A percentile compares a stretch with the other conserved stretches of the same genome.
Evolutionary conservation across 1,139 yeast genomes (phyloP).

Genomic region (Suhomyces bribrorum): DNA sequence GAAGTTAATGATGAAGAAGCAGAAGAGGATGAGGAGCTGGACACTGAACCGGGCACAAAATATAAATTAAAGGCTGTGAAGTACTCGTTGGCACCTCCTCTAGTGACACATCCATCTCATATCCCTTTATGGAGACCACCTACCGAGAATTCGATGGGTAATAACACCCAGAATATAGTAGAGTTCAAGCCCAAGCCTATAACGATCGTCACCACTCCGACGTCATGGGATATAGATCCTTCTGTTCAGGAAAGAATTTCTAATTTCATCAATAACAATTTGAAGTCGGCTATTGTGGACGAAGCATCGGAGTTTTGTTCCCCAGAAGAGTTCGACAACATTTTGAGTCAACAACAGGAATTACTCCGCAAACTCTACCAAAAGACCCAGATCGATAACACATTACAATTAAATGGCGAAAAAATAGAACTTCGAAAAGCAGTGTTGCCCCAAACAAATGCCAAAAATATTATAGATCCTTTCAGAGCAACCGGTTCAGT

Average conservation of each 20-base stretch:
- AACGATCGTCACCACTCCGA: conserved; percentile 23
- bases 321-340: conserved; percentile 35
- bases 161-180: conserved; percentile 34
- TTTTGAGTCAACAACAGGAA: conserved; percentile 34
- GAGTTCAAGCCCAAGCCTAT: conserved; percentile 36
- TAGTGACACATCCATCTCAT: conserved; percentile 80
- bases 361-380: conserved; percentile 31
- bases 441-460: conserved; percentile 45
- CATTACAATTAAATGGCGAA: conserved; percentile 45
- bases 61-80: conserved; percentile 45
- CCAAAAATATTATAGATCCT: conserved; percentile 44
- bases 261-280: conserved; percentile 54
- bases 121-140: conserved; percentile 60
- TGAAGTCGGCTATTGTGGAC: conserved; percentile 43
- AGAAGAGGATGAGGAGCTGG: conserved; percentile 15
- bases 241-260: conserved; percentile 45
- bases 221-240: conserved; percentile 27
- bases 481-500: conserved; percentile 40
- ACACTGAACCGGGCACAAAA: conserved; percentile 19
- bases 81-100: conserved; percentile 55
- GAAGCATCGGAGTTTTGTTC: conserved; percentile 42
- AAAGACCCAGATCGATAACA: conserved; percentile 37
- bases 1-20: conserved; percentile 13
- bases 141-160: conserved; percentile 41
- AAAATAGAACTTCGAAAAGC: conserved; percentile 47